phyloP scores from a whole-genome alignment of 805 yeast genomes.

The Yarrowia divulgata region DNA sequence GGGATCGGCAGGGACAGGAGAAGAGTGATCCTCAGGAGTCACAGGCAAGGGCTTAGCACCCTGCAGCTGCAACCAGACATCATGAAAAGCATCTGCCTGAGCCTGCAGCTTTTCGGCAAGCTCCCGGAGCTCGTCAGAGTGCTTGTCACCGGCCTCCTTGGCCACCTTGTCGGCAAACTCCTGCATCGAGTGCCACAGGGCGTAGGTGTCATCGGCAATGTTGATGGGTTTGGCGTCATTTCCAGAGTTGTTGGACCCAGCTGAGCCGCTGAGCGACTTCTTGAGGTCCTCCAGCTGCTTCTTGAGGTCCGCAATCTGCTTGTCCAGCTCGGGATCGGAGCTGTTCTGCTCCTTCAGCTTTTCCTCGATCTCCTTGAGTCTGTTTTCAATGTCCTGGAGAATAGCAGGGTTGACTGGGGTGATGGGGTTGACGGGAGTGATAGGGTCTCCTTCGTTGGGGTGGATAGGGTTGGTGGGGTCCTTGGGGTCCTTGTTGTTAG shows the following conservation, averaged over 20 bases:
- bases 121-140: constrained; percentile 2
- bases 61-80: neutral
- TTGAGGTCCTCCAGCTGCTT: neutral
- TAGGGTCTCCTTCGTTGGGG: no score
- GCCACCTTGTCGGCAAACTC: constrained; percentile 11
- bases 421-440: no score
- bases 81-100: neutral
- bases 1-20: neutral
- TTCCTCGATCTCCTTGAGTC: neutral
- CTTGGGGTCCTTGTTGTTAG: no score
- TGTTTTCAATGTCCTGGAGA: neutral
- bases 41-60: neutral
- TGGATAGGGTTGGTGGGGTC: no score
- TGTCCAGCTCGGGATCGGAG: no score
- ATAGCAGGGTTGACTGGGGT: no score
- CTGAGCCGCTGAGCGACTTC: neutral
- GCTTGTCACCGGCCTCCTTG: neutral
- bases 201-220: neutral
- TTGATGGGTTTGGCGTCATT: neutral
- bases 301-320: neutral
- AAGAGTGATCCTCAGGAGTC: no score
- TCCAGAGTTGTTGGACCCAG: neutral
- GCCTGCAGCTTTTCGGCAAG: constrained; percentile 10
- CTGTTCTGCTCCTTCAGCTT: neutral
- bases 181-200: neutral